Conservation (phyloP, 106 monocot genomes). For the Dendrobium huoshanense region DNA sequence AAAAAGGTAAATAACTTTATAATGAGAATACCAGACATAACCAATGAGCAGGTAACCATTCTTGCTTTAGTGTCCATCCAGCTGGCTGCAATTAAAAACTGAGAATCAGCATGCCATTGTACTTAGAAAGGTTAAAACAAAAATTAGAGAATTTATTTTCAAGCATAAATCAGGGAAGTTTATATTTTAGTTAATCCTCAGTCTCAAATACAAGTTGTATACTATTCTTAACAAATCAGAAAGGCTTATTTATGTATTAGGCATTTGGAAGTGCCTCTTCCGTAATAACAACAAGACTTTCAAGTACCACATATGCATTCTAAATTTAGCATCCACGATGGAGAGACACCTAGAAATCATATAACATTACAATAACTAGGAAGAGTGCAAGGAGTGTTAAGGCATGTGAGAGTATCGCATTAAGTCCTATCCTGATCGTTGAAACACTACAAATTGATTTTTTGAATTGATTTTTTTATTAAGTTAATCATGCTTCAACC, state of each 20-base stretch:
- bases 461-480: too few species aligned
- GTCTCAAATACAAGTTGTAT: neutral
- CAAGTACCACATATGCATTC: neutral
- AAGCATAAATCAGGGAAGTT: neutral
- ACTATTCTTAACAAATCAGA: neutral
- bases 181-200: neutral
- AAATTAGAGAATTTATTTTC: neutral
- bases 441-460: too few species aligned
- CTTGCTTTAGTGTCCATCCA: slow-evolving; percentile 80
- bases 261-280: neutral
- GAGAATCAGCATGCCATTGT: neutral
- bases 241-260: neutral
- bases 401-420: too few species aligned
- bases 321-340: neutral
- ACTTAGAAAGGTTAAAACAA: neutral
- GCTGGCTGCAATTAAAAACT: slow-evolving; percentile 48
- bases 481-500: too few species aligned
- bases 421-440: too few species aligned
- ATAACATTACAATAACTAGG: neutral
- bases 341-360: neutral
- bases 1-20: neutral
- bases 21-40: slow-evolving; percentile 61
- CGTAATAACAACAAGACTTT: neutral
- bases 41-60: slow-evolving; percentile 80
- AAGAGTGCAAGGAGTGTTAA: neutral